Evolutionary conservation across 192 early-diverging fungal genomes (phyloP).

Genomic region (Geranomyces variabilis): DNA sequence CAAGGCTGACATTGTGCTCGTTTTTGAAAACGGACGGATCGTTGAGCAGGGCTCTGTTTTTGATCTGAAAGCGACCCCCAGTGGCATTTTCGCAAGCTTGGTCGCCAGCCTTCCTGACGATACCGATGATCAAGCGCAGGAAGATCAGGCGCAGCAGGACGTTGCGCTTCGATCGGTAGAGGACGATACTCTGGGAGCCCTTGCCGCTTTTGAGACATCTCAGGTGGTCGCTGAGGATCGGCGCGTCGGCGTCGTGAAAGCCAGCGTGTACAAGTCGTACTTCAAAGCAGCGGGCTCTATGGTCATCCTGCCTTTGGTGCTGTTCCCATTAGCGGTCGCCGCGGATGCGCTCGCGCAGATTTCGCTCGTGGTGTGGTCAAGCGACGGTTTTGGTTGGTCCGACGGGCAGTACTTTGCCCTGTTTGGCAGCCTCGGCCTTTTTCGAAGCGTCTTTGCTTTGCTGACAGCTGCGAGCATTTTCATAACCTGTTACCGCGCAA

Average conservation of each 20-base stretch:
- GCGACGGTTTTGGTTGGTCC: slow-evolving; percentile 2
- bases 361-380: slow-evolving; percentile 10
- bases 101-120: not conserved
- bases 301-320: not conserved
- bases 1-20: slow-evolving; percentile 67
- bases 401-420: not conserved
- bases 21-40: slow-evolving; percentile 65
- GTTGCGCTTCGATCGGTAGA: slow-evolving; percentile 18
- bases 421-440: not conserved
- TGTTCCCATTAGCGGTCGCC: not conserved
- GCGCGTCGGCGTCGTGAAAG: slow-evolving; percentile 12
- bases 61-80: not conserved
- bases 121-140: not conserved
- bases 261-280: not conserved
- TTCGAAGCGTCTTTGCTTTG: not conserved
- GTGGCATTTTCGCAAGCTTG: not conserved
- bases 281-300: not conserved
- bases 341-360: slow-evolving; percentile 3
- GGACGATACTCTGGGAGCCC: not conserved
- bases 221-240: slow-evolving; percentile 16
- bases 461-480: not conserved
- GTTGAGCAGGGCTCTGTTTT: slow-evolving; percentile 49
- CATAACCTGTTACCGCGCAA: not conserved
- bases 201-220: not conserved
- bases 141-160: slow-evolving; percentile 57